Percentiles rank a stretch among this genome's conserved stretches.
Conservation (phyloP, 2,329 filamentous ascomycete genomes). For the Aspergillus caelatus region DNA sequence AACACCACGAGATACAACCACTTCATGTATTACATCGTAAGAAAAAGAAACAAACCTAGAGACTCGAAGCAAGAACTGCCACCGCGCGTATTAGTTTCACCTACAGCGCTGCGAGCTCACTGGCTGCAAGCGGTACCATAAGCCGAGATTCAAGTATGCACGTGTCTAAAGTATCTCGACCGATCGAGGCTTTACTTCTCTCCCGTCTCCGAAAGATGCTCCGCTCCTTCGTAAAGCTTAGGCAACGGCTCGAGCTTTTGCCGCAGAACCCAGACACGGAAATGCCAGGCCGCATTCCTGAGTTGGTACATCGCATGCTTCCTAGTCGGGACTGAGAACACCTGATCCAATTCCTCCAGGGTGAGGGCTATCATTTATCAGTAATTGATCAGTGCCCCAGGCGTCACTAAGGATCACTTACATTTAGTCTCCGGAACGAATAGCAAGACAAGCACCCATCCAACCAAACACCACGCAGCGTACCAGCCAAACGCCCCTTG, state of each 20-base stretch:
- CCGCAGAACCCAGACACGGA: conserved; percentile 42
- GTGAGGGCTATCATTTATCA: conserved; percentile 37
- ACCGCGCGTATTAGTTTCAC: not conserved
- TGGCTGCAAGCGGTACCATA: not conserved
- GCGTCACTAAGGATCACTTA: conserved; percentile 14
- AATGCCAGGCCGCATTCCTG: conserved; percentile 43
- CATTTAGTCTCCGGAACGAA: conserved; percentile 56
- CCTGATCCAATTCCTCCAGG: conserved; percentile 53
- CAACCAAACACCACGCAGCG: conserved; percentile 58
- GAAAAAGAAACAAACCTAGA: not conserved
- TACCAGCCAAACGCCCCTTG: conserved; percentile 62
- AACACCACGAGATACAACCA: not conserved
- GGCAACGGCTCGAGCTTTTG: conserved; percentile 23
- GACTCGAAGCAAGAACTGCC: not conserved
- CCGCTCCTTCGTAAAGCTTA: conserved; percentile 36
- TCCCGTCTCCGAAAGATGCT: conserved; percentile 15
- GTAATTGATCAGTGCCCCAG: not conserved
- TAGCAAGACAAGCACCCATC: conserved; percentile 55
- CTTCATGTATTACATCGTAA: not conserved
- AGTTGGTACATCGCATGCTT: conserved; percentile 46
- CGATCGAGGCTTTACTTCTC: not conserved
- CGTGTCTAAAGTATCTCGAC: not conserved
- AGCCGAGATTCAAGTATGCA: not conserved
- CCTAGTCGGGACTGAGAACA: conserved; percentile 56
- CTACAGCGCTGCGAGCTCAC: not conserved